Percentiles rank a stretch among this genome's conserved stretches.
Conservation (phyloP, 1,139 yeast genomes). For the Meyerozyma elateridarum region DNA sequence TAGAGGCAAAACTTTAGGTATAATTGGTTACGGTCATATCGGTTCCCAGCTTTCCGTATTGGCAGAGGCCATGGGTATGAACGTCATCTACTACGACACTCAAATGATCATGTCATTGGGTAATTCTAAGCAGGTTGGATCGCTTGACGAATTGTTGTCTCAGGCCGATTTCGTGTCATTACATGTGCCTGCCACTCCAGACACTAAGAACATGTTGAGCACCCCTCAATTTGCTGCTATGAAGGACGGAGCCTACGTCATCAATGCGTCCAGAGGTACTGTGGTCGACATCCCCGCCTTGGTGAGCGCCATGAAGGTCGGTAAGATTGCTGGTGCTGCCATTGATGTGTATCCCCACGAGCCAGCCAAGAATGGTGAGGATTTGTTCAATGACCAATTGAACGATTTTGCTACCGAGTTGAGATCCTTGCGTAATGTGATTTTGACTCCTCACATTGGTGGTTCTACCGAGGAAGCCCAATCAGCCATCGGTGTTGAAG, state of each 20-base stretch:
- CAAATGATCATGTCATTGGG: conserved; percentile 94
- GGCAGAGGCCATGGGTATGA: conserved; percentile 98
- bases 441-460: conserved; percentile 96
- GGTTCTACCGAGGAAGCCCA: conserved; percentile 99
- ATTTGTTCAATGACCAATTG: conserved; percentile 62
- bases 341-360: conserved; percentile 95
- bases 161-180: conserved; percentile 85
- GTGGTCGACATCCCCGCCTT: conserved; percentile 95
- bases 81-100: conserved; percentile 88
- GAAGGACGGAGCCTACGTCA: conserved; percentile 93
- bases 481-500: conserved; percentile 96
- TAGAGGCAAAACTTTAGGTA: conserved; percentile 96
- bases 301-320: conserved; percentile 84
- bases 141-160: conserved; percentile 76
- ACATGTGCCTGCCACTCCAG: conserved; percentile 94
- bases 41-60: conserved; percentile 95
- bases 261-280: conserved; percentile 97
- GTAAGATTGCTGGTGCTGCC: conserved; percentile 97
- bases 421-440: conserved; percentile 77
- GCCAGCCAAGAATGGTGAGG: conserved; percentile 95
- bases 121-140: conserved; percentile 87
- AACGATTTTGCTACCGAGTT: conserved; percentile 85
- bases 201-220: conserved; percentile 85
- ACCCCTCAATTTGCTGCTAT: conserved; percentile 91
- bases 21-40: conserved; percentile 96